These are phyloP conservation scores for Mucor plumbeus DNA, from an alignment of 371 early-diverging fungal species.

Conservation along the genomic window DNA sequence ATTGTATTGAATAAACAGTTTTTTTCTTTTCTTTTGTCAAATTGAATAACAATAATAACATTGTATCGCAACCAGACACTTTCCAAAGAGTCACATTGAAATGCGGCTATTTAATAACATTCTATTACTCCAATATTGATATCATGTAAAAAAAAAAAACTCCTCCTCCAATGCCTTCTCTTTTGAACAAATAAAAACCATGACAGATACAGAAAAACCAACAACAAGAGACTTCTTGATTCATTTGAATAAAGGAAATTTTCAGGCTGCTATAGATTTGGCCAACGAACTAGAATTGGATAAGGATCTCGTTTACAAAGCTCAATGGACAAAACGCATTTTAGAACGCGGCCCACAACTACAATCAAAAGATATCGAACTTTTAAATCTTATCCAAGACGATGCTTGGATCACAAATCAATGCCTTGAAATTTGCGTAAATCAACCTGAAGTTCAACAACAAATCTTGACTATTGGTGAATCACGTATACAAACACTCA, in stretches of 20 bases:
- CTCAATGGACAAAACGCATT: slow-evolving; percentile 56
- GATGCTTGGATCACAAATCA: slow-evolving; percentile 66
- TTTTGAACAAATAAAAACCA: not conserved
- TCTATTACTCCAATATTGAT: too few relatives aligned
- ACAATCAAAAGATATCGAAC: slow-evolving; percentile 48
- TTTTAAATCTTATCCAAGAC: slow-evolving; percentile 63
- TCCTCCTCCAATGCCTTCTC: not conserved
- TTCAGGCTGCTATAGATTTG: slow-evolving; percentile 68
- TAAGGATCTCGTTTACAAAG: slow-evolving; percentile 67
- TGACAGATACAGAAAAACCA: slow-evolving; percentile 33
- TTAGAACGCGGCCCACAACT: slow-evolving; percentile 14
- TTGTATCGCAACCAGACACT: not conserved
- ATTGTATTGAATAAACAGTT: not conserved
- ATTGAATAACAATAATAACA: not conserved
- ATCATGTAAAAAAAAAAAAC: not conserved
- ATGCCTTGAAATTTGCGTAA: slow-evolving; percentile 53
- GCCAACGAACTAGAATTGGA: slow-evolving; percentile 61
- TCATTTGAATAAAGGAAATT: slow-evolving; percentile 55
- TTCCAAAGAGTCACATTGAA: not conserved
- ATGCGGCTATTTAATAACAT: not conserved
- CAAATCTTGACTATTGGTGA: slow-evolving; percentile 62
- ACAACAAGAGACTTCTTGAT: slow-evolving; percentile 41
- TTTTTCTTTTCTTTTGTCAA: not conserved
- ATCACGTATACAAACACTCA: slow-evolving; percentile 46
- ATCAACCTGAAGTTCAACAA: slow-evolving; percentile 40